A percentile compares a stretch with the other conserved stretches of the same genome.
These are phyloP conservation scores for Protea cynaroides DNA, from an alignment of 164 flowering plant species.

Conservation along the genomic window DNA sequence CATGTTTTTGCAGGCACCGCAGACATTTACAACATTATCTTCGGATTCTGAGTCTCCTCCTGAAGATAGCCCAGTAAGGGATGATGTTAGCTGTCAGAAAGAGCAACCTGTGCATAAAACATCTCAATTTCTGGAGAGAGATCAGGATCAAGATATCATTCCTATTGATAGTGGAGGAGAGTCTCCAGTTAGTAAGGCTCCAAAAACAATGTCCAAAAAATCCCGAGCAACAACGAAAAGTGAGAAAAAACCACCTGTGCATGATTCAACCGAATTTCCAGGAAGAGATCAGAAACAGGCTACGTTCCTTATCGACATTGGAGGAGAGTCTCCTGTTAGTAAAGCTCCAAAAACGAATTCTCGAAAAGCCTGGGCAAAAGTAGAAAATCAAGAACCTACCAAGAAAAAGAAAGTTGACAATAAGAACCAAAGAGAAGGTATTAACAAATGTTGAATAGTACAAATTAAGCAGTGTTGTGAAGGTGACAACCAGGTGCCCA, in stretches of 20 bases:
- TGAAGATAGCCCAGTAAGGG: conserved; percentile 20
- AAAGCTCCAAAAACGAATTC: conserved; percentile 15
- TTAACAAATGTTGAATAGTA: conserved; percentile 5
- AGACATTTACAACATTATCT: conserved; percentile 32
- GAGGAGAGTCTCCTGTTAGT: conserved; percentile 16
- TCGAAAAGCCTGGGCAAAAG: conserved; percentile 13
- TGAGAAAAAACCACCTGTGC: conserved; percentile 10
- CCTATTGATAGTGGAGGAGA: conserved; percentile 21
- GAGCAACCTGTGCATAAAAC: conserved; percentile 12
- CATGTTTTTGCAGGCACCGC: conserved; percentile 32
- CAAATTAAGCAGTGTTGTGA: neutral
- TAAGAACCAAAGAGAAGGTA: conserved; percentile 18
- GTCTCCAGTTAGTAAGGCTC: conserved; percentile 12
- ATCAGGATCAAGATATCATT: conserved; percentile 20
- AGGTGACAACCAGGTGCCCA: no score
- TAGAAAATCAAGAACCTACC: conserved; percentile 7
- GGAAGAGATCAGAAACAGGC: conserved; percentile 22
- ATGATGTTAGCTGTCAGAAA: conserved; percentile 19
- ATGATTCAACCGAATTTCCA: conserved; percentile 2
- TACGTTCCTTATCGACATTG: conserved; percentile 17
- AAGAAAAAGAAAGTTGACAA: conserved; percentile 10
- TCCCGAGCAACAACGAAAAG: neutral
- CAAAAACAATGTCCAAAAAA: conserved; percentile 15
- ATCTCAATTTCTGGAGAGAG: conserved; percentile 10
- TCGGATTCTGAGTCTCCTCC: conserved; percentile 54